phyloP scores from a whole-genome alignment of 2,329 filamentous ascomycete genomes.

The Verticillium nonalfalfae region DNA sequence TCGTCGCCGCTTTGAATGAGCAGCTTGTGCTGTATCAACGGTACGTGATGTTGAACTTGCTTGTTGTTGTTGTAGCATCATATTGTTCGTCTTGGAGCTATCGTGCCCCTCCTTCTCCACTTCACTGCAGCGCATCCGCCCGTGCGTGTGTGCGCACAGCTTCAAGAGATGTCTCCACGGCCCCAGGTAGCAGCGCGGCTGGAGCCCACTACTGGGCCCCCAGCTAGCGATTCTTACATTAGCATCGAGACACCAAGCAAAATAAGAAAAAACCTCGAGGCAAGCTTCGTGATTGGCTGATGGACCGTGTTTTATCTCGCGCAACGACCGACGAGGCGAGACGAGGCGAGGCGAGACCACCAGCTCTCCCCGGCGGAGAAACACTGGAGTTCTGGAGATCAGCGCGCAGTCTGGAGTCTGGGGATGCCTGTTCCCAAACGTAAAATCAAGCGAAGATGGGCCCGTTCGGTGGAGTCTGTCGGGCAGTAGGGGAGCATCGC shows the following conservation, averaged over 20 bases:
- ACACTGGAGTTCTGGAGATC: not conserved
- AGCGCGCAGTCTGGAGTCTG: not conserved
- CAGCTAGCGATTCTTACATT: not conserved
- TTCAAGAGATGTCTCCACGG: not conserved
- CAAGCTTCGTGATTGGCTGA: not conserved
- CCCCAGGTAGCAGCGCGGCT: slow-evolving; percentile 6
- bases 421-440: not conserved
- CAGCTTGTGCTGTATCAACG: not conserved
- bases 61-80: not conserved
- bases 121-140: not conserved
- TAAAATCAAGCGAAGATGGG: not conserved
- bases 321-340: not conserved
- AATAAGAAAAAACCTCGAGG: not conserved
- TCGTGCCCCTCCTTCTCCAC: not conserved
- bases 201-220: not conserved
- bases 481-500: not conserved
- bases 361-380: not conserved
- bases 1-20: not conserved
- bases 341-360: not conserved
- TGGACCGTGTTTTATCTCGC: not conserved
- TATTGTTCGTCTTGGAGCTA: not conserved
- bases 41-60: not conserved
- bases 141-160: not conserved
- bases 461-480: not conserved
- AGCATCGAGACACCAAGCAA: not conserved